Evolutionary conservation across 805 yeast genomes (phyloP), one percentile per base, ranked within the genome.

Genomic region (Myxozyma monticola): DNA sequence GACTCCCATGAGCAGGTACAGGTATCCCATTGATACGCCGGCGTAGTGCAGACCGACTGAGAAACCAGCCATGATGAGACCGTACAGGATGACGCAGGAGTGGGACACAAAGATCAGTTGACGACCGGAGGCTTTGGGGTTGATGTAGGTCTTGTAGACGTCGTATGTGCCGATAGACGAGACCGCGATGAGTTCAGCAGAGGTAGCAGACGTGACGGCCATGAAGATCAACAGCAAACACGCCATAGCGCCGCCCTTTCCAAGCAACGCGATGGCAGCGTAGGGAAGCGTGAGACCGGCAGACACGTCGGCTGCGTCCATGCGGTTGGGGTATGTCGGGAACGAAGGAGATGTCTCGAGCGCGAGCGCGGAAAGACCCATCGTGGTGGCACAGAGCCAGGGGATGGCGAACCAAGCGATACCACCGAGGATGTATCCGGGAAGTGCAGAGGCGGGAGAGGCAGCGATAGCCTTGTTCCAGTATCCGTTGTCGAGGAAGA

Each of bases 201-300:
- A 83, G 80, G 85, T 80, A 33, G 95, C 95, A 37, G 90, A 83
- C 0, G 95, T 87, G 42, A 84, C 88, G 39, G 95, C 93, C 86
- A 85, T 83, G 68, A 87, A 88, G 20, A 86, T 77, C 71, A 88
- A 68, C 30, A 88, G 65, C 51, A 87, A 74, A 10, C 88, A 74
- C 33, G 88, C 88, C 39, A 79, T 89, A 4, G 93, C 91, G 56
- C 96, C 96, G 60, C 89, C 86, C 61, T 77, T 84, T 46, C 96
- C 96, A 71, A 88, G 71, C 39, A 88, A 71, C 0, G 93, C 86
- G 43, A 79, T 81, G 0, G 95, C 91, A 22, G 93, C 85, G 55
- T 77, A 76, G 6, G 86, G 86, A 18, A 66, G 45, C 10, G 57
- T 65, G 10, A 87, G 72, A 36, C 96, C 96, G 25, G 87, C 81